Percentiles rank a stretch among this genome's conserved stretches.
phyloP scores from a whole-genome alignment of 148 eudicot genomes.

The Rhododendron williamsianum region DNA sequence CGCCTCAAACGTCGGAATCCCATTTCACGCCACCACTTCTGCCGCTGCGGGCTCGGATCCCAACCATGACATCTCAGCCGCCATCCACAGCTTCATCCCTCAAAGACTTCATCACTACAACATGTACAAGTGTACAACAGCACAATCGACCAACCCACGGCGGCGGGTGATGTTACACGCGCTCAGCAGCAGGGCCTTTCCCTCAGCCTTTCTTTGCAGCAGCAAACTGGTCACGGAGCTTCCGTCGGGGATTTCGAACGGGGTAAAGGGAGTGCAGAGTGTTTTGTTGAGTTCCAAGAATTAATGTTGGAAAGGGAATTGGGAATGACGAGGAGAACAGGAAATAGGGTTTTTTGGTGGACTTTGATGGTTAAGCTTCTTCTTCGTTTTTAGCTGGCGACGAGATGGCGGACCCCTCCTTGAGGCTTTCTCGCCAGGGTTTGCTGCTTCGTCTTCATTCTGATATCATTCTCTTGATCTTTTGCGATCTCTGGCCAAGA shows the following conservation, averaged over 20 bases:
- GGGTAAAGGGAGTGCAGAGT: constrained; percentile 22
- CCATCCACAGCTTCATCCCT: constrained; percentile 16
- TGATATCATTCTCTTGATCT: no score
- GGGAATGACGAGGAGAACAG: constrained; percentile 1
- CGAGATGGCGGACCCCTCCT: no score
- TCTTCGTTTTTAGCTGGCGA: no score
- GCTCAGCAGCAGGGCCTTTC: constrained; percentile 40
- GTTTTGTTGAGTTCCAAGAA: constrained; percentile 52
- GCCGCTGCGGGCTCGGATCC: neutral
- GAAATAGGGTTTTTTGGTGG: no score
- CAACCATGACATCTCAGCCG: constrained; percentile 12
- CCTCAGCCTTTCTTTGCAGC: constrained; percentile 42
- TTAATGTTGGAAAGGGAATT: constrained; percentile 40
- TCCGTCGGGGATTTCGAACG: constrained; percentile 16
- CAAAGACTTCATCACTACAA: constrained; percentile 8
- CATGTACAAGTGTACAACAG: neutral
- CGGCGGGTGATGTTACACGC: constrained; percentile 37
- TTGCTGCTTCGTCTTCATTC: no score
- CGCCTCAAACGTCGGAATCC: constrained; percentile 18
- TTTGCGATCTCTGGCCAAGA: no score
- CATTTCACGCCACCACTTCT: constrained; percentile 22
- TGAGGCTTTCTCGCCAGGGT: no score
- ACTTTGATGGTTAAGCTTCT: no score
- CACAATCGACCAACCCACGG: constrained; percentile 9
- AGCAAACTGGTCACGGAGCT: constrained; percentile 19